phyloP scores from a whole-genome alignment of 495 filamentous ascomycete genomes.

The Usnea hakonensis region DNA sequence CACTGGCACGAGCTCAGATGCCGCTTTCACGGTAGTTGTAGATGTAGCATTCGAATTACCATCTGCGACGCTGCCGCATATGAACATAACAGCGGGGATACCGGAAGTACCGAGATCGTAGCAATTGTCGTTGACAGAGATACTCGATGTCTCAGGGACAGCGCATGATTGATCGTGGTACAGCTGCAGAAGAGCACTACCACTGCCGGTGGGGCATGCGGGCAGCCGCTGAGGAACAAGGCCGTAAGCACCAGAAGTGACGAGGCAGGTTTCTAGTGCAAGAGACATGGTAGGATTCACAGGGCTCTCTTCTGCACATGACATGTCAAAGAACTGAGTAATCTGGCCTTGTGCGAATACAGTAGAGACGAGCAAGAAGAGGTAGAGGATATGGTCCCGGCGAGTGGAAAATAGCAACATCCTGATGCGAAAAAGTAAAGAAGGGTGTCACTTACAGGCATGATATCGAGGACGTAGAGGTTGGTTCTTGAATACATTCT shows the following conservation, averaged over 20 bases:
- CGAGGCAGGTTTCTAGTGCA: conserved; percentile 7
- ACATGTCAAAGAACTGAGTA: neutral
- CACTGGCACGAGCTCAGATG: conserved; percentile 5
- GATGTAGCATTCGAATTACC: conserved; percentile 6
- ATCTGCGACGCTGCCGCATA: conserved; percentile 1
- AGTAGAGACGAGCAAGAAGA: neutral
- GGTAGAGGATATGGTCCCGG: neutral
- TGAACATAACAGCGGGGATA: conserved; percentile 2
- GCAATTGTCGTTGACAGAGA: neutral
- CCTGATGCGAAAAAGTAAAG: neutral
- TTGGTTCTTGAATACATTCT: neutral
- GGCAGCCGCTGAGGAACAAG: conserved; percentile 1
- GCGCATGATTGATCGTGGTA: conserved; percentile 12
- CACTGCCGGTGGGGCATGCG: conserved; percentile 6
- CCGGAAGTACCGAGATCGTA: neutral
- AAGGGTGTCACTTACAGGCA: neutral
- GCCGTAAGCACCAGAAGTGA: neutral
- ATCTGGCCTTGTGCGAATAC: neutral
- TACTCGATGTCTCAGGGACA: no score
- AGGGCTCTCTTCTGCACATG: neutral
- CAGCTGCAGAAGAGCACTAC: neutral
- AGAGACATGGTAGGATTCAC: conserved; percentile 7
- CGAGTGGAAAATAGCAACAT: neutral
- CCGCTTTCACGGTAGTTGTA: conserved; percentile 8
- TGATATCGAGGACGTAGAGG: neutral